Evolutionary conservation across 305 asterid genomes (phyloP).

Genomic region (Plantago lanceolata): DNA sequence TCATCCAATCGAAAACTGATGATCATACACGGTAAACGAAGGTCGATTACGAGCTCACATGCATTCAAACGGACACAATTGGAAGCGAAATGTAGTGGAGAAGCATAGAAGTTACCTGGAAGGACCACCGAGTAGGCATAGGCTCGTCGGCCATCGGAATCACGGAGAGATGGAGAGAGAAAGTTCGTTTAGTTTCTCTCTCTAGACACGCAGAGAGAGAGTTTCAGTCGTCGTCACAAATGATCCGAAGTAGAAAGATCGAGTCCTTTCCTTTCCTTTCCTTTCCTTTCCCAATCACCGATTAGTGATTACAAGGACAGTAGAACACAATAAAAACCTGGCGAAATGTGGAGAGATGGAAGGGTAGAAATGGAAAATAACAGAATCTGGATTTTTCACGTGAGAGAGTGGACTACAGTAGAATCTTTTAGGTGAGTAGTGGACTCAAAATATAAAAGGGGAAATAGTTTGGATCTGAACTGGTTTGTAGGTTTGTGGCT

Average conservation of each 20-base stretch:
- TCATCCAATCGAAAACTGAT: not conserved
- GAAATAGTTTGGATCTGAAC: too few relatives aligned
- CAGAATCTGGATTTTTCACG: too few relatives aligned
- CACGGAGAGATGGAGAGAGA: not conserved
- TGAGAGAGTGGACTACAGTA: too few relatives aligned
- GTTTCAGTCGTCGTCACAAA: not conserved
- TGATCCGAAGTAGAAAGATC: not conserved
- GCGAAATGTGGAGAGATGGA: too few relatives aligned
- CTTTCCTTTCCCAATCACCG: too few relatives aligned
- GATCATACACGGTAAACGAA: not conserved
- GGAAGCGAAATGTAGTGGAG: not conserved
- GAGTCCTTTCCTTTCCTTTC: not conserved
- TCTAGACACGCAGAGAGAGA: not conserved
- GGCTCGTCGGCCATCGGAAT: conserved; percentile 37
- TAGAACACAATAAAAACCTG: too few relatives aligned
- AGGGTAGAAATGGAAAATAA: too few relatives aligned
- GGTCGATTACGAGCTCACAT: not conserved
- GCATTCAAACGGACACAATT: not conserved
- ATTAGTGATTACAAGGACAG: too few relatives aligned
- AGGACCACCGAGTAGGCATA: conserved; percentile 67
- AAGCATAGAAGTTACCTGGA: conserved; percentile 40
- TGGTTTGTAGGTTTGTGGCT: too few relatives aligned
- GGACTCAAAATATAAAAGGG: too few relatives aligned
- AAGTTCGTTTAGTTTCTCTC: too few relatives aligned
- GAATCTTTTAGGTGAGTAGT: too few relatives aligned